Percentiles rank a stretch among this genome's conserved stretches.
Conservation (phyloP, 768 basidiomycete species). For the Rhodotorula paludigena region DNA sequence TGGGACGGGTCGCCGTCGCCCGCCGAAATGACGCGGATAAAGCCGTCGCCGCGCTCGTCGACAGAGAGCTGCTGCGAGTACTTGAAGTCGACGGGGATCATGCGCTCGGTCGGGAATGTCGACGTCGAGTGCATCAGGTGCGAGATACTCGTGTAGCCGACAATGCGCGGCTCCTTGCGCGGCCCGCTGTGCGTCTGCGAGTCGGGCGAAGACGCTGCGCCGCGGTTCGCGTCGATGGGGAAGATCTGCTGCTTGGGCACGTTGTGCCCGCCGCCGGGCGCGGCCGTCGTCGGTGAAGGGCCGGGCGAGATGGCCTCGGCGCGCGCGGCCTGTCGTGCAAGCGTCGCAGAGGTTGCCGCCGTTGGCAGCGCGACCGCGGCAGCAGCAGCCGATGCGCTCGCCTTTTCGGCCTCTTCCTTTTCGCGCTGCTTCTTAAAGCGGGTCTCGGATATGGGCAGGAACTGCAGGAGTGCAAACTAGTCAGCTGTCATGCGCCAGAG, state of each 20-base stretch:
- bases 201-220: conserved; percentile 45
- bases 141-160: conserved; percentile 80
- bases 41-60: conserved; percentile 72
- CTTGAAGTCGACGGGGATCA: conserved; percentile 67
- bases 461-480: conserved; percentile 45
- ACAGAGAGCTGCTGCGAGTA: conserved; percentile 87
- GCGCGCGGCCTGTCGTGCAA: conserved; percentile 6
- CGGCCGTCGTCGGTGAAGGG: not conserved
- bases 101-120: conserved; percentile 73
- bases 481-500: no score
- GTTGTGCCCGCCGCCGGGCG: not conserved
- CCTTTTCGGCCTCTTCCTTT: conserved; percentile 59
- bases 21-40: conserved; percentile 64
- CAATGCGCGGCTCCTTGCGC: conserved; percentile 48
- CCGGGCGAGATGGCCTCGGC: not conserved
- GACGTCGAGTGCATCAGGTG: conserved; percentile 87
- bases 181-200: conserved; percentile 8
- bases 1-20: conserved; percentile 24
- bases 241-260: conserved; percentile 16
- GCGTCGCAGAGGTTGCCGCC: conserved; percentile 21
- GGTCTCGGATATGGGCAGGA: conserved; percentile 96
- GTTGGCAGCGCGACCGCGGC: conserved; percentile 25
- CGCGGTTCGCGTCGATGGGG: conserved; percentile 7
- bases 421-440: conserved; percentile 94
- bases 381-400: conserved; percentile 1